These are phyloP conservation scores for Paraconiothyrium brasiliense DNA, from an alignment of 2,329 filamentous ascomycete genomes.

Conservation along the genomic window DNA sequence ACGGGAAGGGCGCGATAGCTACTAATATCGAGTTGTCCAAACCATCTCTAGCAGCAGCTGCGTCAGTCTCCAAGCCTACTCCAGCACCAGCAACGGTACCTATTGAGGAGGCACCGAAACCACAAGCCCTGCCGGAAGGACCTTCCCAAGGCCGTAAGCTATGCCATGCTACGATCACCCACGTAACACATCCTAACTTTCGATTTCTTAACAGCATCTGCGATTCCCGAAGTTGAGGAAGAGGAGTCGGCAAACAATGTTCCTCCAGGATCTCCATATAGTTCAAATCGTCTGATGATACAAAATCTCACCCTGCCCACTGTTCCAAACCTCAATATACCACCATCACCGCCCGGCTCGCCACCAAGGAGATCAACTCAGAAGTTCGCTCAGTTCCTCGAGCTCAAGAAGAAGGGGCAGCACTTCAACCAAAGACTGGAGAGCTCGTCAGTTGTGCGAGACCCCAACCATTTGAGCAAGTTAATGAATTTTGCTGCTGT, in stretches of 20 bases:
- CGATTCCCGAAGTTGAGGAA: slow-evolving; percentile 30
- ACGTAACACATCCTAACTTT: not conserved
- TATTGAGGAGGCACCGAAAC: slow-evolving; percentile 17
- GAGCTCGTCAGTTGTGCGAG: slow-evolving; percentile 71
- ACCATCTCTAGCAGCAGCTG: slow-evolving; percentile 26
- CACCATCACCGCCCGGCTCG: slow-evolving; percentile 72
- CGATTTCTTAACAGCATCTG: slow-evolving; percentile 22
- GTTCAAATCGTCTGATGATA: slow-evolving; percentile 69
- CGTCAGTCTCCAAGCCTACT: slow-evolving; percentile 22
- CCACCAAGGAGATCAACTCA: slow-evolving; percentile 60
- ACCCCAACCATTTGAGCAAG: slow-evolving; percentile 77
- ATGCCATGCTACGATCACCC: not conserved
- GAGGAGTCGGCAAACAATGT: slow-evolving; percentile 26
- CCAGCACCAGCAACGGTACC: slow-evolving; percentile 11
- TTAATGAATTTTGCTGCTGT: slow-evolving; percentile 74
- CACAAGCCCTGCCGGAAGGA: slow-evolving; percentile 31
- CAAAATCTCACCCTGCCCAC: slow-evolving; percentile 78
- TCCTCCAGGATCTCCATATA: slow-evolving; percentile 69
- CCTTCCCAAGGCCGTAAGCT: slow-evolving; percentile 36
- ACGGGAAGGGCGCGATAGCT: slow-evolving; percentile 53
- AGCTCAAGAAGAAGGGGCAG: slow-evolving; percentile 77
- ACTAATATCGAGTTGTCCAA: slow-evolving; percentile 55
- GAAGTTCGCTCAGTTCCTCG: slow-evolving; percentile 78
- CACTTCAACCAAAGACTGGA: slow-evolving; percentile 83
- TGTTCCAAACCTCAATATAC: slow-evolving; percentile 77